A percentile compares a stretch with the other conserved stretches of the same genome.
These are phyloP conservation scores for Candida manassasensis DNA, from an alignment of 805 yeast species.

Conservation along the genomic window DNA sequence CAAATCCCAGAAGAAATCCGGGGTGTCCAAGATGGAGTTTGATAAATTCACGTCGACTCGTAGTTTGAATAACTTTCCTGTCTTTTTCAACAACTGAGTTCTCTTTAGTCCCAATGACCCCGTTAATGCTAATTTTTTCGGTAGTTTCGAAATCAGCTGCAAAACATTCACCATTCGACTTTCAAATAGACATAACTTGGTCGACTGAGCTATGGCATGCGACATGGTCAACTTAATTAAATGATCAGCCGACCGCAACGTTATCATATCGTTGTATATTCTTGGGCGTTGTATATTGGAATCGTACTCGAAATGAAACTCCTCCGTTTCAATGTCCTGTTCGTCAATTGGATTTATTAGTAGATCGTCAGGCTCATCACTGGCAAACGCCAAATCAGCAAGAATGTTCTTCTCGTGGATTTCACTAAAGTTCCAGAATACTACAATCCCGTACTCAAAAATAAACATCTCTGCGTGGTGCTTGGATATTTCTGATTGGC, in stretches of 20 bases:
- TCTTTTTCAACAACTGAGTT: conserved; percentile 78
- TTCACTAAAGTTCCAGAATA: conserved; percentile 95
- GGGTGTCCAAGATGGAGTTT: conserved; percentile 88
- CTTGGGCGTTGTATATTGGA: conserved; percentile 58
- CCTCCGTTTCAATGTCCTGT: conserved; percentile 91
- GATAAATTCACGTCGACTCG: conserved; percentile 91
- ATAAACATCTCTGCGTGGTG: conserved; percentile 85
- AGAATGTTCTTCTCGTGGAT: conserved; percentile 87
- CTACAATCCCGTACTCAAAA: conserved; percentile 91
- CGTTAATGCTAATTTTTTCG: conserved; percentile 83
- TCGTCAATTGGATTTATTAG: conserved; percentile 74
- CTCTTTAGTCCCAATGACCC: conserved; percentile 83
- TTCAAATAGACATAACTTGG: conserved; percentile 86
- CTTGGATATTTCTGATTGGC: conserved; percentile 41
- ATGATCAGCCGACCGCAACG: conserved; percentile 86
- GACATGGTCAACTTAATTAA: conserved; percentile 88
- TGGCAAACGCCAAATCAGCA: conserved; percentile 83
- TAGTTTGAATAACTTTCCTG: conserved; percentile 84
- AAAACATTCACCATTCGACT: conserved; percentile 82
- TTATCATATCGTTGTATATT: conserved; percentile 91
- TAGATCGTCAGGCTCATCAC: conserved; percentile 39
- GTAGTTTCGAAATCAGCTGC: conserved; percentile 81
- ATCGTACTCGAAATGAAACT: conserved; percentile 71
- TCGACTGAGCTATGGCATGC: conserved; percentile 95
- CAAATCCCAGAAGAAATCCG: conserved; percentile 91